Conservation (phyloP, 768 basidiomycete species). For the Phanerochaete sordida region DNA sequence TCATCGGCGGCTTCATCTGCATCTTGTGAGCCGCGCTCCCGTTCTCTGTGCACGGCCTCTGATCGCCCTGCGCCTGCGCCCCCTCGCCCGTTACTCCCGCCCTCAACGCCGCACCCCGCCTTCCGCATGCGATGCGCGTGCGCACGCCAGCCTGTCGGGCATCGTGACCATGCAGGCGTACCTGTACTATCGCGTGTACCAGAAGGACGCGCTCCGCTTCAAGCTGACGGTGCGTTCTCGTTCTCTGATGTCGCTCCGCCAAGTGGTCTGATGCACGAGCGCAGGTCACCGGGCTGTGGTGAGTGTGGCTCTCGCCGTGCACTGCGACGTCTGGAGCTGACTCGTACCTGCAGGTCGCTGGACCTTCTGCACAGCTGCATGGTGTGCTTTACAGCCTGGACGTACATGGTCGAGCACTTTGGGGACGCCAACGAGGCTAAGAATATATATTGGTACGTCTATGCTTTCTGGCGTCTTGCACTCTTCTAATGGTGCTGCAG, state of each 20-base stretch:
- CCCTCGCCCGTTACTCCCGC: background rate
- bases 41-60: background rate
- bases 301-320: no score
- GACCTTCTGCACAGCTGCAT: slow-evolving; percentile 21
- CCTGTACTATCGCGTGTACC: slow-evolving; percentile 20
- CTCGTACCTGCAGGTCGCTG: background rate
- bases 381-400: slow-evolving; percentile 18
- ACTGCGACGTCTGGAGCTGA: no score
- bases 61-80: background rate
- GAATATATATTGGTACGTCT: slow-evolving; percentile 19
- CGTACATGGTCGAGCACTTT: slow-evolving; percentile 20
- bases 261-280: no score
- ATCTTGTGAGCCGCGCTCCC: background rate
- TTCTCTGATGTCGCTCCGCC: no score
- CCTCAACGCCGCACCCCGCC: no score
- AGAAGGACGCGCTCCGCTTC: slow-evolving; percentile 10
- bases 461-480: background rate
- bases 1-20: slow-evolving; percentile 16
- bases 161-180: slow-evolving; percentile 22
- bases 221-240: slow-evolving; percentile 22
- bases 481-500: background rate
- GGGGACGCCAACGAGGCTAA: slow-evolving; percentile 14
- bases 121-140: background rate
- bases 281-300: background rate
- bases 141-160: slow-evolving; percentile 17